Evolutionary conservation across 2,329 filamentous ascomycete species (phyloP).

Genomic region (Coniochaeta hoffmannii): DNA sequence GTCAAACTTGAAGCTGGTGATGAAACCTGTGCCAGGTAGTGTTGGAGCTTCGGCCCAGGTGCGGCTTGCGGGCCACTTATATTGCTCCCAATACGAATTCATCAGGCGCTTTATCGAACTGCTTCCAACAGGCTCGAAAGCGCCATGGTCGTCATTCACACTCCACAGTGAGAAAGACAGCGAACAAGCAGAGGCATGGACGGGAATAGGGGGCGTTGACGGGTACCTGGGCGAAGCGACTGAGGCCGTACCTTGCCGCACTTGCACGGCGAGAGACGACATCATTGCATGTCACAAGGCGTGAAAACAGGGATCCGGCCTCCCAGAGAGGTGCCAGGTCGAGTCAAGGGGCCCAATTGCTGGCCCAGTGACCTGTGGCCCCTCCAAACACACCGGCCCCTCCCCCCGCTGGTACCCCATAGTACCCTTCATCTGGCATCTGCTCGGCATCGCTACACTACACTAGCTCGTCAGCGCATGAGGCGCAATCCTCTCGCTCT

Average conservation of each 20-base stretch:
- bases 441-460: background rate
- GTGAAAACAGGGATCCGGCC: conserved; percentile 1
- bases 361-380: background rate
- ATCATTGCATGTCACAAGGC: conserved; percentile 1
- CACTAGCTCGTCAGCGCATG: background rate
- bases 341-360: background rate
- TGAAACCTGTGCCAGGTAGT: background rate
- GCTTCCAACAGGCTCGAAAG: background rate
- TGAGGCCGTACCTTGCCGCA: background rate
- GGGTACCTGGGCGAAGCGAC: background rate
- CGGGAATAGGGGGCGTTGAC: background rate
- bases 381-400: too few species aligned
- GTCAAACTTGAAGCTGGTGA: conserved; percentile 1
- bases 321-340: background rate
- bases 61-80: conserved; percentile 1
- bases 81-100: background rate
- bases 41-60: background rate
- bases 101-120: background rate
- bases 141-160: background rate
- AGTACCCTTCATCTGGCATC: conserved; percentile 1
- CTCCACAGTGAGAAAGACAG: background rate
- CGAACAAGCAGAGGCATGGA: background rate
- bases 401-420: background rate
- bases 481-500: conserved; percentile 1
- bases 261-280: background rate